These are phyloP conservation scores for Stachybotrys elegans DNA, from an alignment of 2,329 filamentous ascomycete genomes.

Conservation along the genomic window DNA sequence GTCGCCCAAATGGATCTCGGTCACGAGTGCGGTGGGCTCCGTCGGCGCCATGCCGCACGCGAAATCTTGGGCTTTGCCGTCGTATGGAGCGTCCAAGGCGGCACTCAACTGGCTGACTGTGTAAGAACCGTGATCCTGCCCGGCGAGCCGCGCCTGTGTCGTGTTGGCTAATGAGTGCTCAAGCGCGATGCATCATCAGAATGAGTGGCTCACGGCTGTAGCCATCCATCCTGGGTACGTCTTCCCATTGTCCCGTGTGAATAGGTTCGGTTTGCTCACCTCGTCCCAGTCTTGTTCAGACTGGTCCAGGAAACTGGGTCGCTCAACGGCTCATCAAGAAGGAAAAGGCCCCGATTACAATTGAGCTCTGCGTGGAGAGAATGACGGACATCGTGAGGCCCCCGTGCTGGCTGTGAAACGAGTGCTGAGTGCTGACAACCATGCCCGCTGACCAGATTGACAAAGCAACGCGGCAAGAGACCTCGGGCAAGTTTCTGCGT, in stretches of 20 bases:
- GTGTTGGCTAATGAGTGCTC: not conserved
- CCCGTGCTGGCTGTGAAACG: too few relatives aligned
- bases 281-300: slow-evolving; percentile 32
- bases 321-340: too few relatives aligned
- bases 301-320: slow-evolving; percentile 32
- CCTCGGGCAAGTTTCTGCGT: slow-evolving; percentile 15
- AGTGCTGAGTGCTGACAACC: too few relatives aligned
- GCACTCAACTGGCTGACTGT: slow-evolving; percentile 24
- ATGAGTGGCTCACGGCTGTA: slow-evolving; percentile 1
- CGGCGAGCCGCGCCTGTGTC: not conserved
- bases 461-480: slow-evolving; percentile 26
- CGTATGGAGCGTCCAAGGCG: slow-evolving; percentile 25
- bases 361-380: too few relatives aligned
- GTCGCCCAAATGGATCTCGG: slow-evolving; percentile 22
- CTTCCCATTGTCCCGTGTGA: not conserved
- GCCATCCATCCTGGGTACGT: slow-evolving; percentile 18
- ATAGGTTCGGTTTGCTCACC: too few relatives aligned
- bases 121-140: not conserved
- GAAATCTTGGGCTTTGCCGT: slow-evolving; percentile 9
- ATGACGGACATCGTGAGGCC: too few relatives aligned
- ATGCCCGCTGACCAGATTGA: slow-evolving; percentile 20
- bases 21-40: slow-evolving; percentile 20
- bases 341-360: too few relatives aligned
- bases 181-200: slow-evolving; percentile 1
- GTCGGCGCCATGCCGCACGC: slow-evolving; percentile 12